Evolutionary conservation across 2,329 filamentous ascomycete genomes (phyloP).

Genomic region (Neopestalotiopsis sp.): DNA sequence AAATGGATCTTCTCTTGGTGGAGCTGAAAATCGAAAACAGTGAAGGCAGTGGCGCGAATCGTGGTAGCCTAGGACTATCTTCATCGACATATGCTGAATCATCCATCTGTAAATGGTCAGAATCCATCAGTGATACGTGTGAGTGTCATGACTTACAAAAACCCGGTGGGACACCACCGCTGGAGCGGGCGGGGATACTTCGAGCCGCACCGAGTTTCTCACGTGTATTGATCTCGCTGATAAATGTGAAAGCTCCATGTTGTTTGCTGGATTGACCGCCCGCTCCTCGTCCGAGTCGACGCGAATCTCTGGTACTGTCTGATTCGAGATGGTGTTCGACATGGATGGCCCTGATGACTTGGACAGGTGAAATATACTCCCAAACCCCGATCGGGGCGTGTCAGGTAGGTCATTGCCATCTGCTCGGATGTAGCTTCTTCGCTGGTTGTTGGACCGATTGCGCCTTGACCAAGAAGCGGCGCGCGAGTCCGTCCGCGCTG

Average conservation of each 20-base stretch:
- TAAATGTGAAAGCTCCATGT: background rate
- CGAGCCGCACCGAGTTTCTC: background rate
- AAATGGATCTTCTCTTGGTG: background rate
- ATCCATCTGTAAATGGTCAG: background rate
- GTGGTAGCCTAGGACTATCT: background rate
- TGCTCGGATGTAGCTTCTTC: background rate
- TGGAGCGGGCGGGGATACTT: background rate
- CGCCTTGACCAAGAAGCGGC: background rate
- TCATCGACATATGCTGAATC: background rate
- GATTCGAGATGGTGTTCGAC: conserved; percentile 3
- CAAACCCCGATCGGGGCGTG: background rate
- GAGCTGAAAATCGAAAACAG: conserved; percentile 10
- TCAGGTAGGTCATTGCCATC: background rate
- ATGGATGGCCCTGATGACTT: background rate
- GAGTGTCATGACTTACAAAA: background rate
- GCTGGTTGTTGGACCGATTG: background rate
- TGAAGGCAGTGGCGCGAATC: conserved; percentile 2
- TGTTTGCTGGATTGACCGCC: background rate
- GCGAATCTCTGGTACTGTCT: background rate
- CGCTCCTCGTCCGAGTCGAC: background rate
- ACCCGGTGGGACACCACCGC: background rate
- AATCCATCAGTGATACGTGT: background rate
- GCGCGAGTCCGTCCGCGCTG: background rate
- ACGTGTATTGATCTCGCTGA: background rate
- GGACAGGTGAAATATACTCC: conserved; percentile 4